Percentiles rank a stretch among this genome's conserved stretches.
Conservation (phyloP, 441 rosid genomes). For the Aleurites moluccanus region DNA sequence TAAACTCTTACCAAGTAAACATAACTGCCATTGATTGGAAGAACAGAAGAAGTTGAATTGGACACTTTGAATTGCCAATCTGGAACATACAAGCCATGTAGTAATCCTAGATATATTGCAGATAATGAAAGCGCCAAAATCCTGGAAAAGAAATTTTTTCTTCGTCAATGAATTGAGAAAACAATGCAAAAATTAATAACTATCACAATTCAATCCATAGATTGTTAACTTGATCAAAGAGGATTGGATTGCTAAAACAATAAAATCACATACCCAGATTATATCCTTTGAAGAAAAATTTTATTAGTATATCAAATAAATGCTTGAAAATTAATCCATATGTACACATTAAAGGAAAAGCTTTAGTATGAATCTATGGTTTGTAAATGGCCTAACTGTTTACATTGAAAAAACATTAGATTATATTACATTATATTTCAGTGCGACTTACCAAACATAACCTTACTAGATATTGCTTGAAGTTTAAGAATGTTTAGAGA, state of each 20-base stretch:
- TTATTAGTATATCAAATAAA: not conserved
- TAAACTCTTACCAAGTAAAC: slow-evolving; percentile 24
- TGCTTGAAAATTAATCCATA: not conserved
- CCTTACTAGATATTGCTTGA: not conserved
- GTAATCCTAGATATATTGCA: slow-evolving; percentile 25
- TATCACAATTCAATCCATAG: not conserved
- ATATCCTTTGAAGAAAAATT: not conserved
- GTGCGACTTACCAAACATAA: too few species aligned
- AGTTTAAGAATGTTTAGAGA: not conserved
- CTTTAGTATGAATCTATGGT: not conserved
- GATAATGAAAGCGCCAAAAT: slow-evolving; percentile 21
- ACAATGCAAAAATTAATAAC: not conserved
- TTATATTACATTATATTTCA: too few species aligned
- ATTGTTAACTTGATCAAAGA: not conserved
- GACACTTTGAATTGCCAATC: slow-evolving; percentile 32
- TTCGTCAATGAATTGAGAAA: slow-evolving; percentile 8
- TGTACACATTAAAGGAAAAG: not conserved
- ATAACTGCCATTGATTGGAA: slow-evolving; percentile 10
- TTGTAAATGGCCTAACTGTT: not conserved
- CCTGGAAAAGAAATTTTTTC: slow-evolving; percentile 21
- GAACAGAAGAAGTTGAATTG: slow-evolving; percentile 11
- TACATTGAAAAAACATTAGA: too few species aligned
- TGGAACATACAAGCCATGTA: slow-evolving; percentile 35
- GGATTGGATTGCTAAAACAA: too few species aligned
- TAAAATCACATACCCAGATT: not conserved